phyloP scores from a whole-genome alignment of 1,284 basidiomycete species.

The Pyrrhoderma lamaoense region DNA sequence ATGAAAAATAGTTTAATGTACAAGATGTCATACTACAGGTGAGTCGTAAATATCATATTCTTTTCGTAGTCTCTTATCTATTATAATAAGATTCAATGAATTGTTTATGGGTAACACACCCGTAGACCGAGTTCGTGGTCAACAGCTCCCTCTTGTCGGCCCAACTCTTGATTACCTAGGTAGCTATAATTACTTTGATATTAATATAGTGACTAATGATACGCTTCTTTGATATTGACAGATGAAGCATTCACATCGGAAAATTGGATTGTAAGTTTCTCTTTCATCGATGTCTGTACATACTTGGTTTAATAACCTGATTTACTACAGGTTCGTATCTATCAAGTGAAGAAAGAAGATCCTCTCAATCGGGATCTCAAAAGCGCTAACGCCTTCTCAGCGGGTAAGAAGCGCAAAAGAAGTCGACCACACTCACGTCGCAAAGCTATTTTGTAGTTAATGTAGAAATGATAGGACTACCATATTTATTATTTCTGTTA shows the following conservation, averaged over 20 bases:
- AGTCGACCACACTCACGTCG: conserved; percentile 57
- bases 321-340: conserved; percentile 73
- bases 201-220: not conserved
- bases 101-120: conserved; percentile 74
- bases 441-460: conserved; percentile 35
- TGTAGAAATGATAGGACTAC: not conserved
- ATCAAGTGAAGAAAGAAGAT: conserved; percentile 94
- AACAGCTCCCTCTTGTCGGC: conserved; percentile 68
- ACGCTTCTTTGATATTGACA: conserved; percentile 26
- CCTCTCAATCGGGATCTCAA: conserved; percentile 82
- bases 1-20: conserved; percentile 99
- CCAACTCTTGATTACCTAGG: conserved; percentile 84
- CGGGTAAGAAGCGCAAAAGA: conserved; percentile 83
- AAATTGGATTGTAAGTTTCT: conserved; percentile 84
- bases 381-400: conserved; percentile 76
- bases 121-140: conserved; percentile 78
- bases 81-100: conserved; percentile 62
- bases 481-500: too few relatives aligned
- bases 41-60: conserved; percentile 22
- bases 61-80: conserved; percentile 5
- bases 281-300: conserved; percentile 2
- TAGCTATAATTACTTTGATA: conserved; percentile 30
- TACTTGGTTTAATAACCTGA: conserved; percentile 9
- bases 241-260: conserved; percentile 96
- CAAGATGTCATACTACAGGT: conserved; percentile 96